These are phyloP conservation scores for Candida fluviatilis DNA, from an alignment of 805 yeast genomes.

Conservation along the genomic window DNA sequence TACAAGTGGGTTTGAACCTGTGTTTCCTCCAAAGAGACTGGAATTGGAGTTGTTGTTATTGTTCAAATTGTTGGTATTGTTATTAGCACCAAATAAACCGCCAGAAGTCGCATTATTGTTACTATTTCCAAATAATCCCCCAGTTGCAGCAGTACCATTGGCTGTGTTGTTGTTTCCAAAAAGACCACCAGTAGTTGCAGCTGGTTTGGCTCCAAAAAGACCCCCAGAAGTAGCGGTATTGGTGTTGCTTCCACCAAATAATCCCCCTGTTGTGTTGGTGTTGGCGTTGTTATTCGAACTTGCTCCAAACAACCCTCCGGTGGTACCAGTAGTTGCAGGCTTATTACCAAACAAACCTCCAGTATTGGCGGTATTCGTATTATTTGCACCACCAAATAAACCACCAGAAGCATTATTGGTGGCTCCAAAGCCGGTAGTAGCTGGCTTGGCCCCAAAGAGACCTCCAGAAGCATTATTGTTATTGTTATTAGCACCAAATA, in stretches of 20 bases:
- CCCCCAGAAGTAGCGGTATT: slow-evolving; percentile 18
- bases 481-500: slow-evolving; percentile 18
- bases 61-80: slow-evolving; percentile 16
- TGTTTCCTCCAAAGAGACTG: slow-evolving; percentile 7
- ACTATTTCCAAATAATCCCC: slow-evolving; percentile 11
- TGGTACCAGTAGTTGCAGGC: slow-evolving; percentile 17
- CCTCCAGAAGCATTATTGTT: slow-evolving; percentile 31
- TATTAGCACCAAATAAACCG: slow-evolving; percentile 16
- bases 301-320: slow-evolving; percentile 42
- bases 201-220: slow-evolving; percentile 13
- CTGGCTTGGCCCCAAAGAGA: slow-evolving; percentile 35
- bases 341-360: slow-evolving; percentile 20
- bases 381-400: slow-evolving; percentile 12
- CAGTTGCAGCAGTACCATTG: slow-evolving; percentile 14
- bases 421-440: slow-evolving; percentile 5
- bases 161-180: slow-evolving; percentile 28
- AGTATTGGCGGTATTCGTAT: slow-evolving; percentile 9
- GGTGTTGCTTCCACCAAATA: slow-evolving; percentile 29
- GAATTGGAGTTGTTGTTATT: slow-evolving; percentile 16
- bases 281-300: slow-evolving; percentile 5
- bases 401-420: slow-evolving; percentile 9
- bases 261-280: slow-evolving; percentile 20
- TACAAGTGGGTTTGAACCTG: slow-evolving; percentile 13
- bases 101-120: slow-evolving; percentile 10
- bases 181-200: slow-evolving; percentile 9